Evolutionary conservation across 2,329 filamentous ascomycete genomes (phyloP).

Genomic region (Ceratocystis smalleyi): DNA sequence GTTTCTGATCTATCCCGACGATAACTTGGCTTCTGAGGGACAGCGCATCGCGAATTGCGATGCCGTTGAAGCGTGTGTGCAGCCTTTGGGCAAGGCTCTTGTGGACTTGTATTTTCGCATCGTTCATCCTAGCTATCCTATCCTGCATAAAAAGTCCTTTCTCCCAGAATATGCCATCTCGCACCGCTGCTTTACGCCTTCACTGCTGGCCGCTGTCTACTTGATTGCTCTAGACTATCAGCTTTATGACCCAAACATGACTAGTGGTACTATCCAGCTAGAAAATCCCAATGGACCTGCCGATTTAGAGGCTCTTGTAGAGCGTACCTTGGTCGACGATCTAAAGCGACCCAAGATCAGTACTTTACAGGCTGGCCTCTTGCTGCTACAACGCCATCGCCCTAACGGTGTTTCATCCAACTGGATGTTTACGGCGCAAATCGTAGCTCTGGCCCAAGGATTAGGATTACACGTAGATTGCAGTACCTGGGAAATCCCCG

Average conservation of each 20-base stretch:
- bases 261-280: constrained; percentile 19
- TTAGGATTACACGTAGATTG: constrained; percentile 38
- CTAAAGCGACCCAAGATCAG: constrained; percentile 29
- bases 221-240: constrained; percentile 37
- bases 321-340: constrained; percentile 24
- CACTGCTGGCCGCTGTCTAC: constrained; percentile 37
- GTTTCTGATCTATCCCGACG: constrained; percentile 26
- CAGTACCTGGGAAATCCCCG: constrained; percentile 36
- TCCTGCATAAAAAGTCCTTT: constrained; percentile 38
- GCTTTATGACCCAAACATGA: constrained; percentile 33
- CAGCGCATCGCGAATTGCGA: constrained; percentile 29
- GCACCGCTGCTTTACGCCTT: constrained; percentile 36
- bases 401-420: constrained; percentile 21
- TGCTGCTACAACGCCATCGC: constrained; percentile 26
- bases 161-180: constrained; percentile 37
- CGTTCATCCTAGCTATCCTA: constrained; percentile 37
- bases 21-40: constrained; percentile 25
- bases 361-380: constrained; percentile 30
- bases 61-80: constrained; percentile 35
- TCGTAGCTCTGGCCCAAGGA: constrained; percentile 33
- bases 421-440: constrained; percentile 27
- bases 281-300: constrained; percentile 26
- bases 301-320: constrained; percentile 24
- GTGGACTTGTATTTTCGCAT: constrained; percentile 45
- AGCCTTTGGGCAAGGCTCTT: constrained; percentile 38